Evolutionary conservation across 768 basidiomycete species (phyloP), one percentile per base, ranked within the genome.

Genomic region (Tricholoma terreum): DNA sequence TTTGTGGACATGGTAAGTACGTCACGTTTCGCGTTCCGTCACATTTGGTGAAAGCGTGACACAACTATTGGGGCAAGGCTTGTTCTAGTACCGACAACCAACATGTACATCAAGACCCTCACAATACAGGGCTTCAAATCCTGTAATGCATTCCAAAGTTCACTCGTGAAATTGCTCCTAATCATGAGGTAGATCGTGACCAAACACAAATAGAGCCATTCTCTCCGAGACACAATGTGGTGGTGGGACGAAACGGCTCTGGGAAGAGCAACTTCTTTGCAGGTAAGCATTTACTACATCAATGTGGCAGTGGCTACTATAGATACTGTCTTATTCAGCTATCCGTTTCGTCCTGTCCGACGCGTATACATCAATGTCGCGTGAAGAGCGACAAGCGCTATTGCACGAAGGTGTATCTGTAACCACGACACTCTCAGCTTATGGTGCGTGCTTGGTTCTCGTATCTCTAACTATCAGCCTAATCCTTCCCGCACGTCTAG

Each of bases 241-340:
- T 98, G 8, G 95, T 98, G 7, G 96, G 97, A 12, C 77, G 97
- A 42, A 98, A 99, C 82, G 97, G 97, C 11, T 93, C 91, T 6
- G 97, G 97, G 51, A 99, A 99, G 79, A 94, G 92, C 67, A 99
- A 98, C 71, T 98, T 99, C 80, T 99, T 99, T 72, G 87, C 92
- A 35, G 94, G 92, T 90, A 52, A 61, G 87, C 69, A 24, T 6
- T 19, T 15, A 40, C 22, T 35, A 6, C 27, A n/a, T n/a, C n/a
- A 14, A 36, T 14, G 38, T 54, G 19, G 40, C 40, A 24, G 15
- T n/a, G 35, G 19, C 22, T 30, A 33, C 27, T 50, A 19, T 42
- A 12, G 19, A 33, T 49, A 17, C 19, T 27, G 2, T n/a, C 7
- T 11, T 38, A 11, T 48, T 30, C 40, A 92, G 94, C 96, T 19